These are phyloP conservation scores for Ophiocordyceps sinensis DNA, from an alignment of 2,329 filamentous ascomycete genomes.

Conservation along the genomic window DNA sequence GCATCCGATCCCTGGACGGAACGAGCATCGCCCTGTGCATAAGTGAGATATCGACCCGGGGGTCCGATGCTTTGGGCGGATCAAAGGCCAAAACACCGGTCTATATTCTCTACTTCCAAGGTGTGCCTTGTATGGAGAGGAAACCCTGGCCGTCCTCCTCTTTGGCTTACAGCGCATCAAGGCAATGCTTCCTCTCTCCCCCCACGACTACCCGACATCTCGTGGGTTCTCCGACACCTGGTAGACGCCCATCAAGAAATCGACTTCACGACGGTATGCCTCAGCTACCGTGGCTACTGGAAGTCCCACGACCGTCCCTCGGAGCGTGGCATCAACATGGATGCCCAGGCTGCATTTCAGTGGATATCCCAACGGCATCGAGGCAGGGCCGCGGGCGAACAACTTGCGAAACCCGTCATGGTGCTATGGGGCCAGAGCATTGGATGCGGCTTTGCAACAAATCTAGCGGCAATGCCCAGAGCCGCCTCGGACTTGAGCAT, in stretches of 20 bases:
- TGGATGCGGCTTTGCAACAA: conserved; percentile 56
- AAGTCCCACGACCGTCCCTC: conserved; percentile 57
- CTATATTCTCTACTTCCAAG: conserved; percentile 44
- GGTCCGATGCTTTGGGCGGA: neutral
- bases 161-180: conserved; percentile 11
- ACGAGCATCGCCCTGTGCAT: conserved; percentile 49
- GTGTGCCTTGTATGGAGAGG: conserved; percentile 16
- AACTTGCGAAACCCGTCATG: conserved; percentile 21
- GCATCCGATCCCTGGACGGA: conserved; percentile 46
- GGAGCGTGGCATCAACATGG: conserved; percentile 54
- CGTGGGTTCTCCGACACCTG: conserved; percentile 33
- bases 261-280: conserved; percentile 34
- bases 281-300: conserved; percentile 64
- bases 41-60: conserved; percentile 20
- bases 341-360: conserved; percentile 47
- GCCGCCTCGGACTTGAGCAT: conserved; percentile 24
- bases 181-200: conserved; percentile 46
- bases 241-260: conserved; percentile 20
- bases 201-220: conserved; percentile 40
- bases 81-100: conserved; percentile 16
- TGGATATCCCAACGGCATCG: conserved; percentile 40
- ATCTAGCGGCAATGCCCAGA: conserved; percentile 28
- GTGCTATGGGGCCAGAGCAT: conserved; percentile 69
- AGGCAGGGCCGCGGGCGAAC: conserved; percentile 5
- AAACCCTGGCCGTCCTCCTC: neutral